Evolutionary conservation across 2,329 filamentous ascomycete genomes (phyloP).

Genomic region (Talaromyces sp.): DNA sequence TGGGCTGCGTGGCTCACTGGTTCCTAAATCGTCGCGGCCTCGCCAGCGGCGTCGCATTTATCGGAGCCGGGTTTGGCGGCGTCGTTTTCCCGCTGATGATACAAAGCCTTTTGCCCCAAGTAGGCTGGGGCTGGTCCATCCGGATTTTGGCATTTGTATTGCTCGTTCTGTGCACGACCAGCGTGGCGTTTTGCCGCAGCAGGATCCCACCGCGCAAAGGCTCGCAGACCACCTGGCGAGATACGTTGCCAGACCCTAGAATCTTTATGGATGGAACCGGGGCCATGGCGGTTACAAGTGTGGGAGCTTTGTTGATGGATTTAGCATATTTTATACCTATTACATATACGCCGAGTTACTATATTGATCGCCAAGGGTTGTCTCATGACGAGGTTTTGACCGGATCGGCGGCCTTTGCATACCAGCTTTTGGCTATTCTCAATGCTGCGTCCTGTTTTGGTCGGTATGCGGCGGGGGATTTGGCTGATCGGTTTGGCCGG

Average conservation of each 20-base stretch:
- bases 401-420: constrained; percentile 17
- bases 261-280: constrained; percentile 18
- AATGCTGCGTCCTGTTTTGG: constrained; percentile 23
- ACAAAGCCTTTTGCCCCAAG: constrained; percentile 20
- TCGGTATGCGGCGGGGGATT: constrained; percentile 18
- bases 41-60: constrained; percentile 31
- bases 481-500: constrained; percentile 23
- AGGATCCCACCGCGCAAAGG: constrained; percentile 13
- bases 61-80: constrained; percentile 28
- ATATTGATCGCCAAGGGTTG: constrained; percentile 13
- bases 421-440: constrained; percentile 21
- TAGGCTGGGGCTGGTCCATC: constrained; percentile 32
- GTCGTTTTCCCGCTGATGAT: constrained; percentile 30
- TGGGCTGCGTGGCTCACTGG: constrained; percentile 30
- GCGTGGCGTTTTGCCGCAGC: constrained; percentile 13
- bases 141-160: constrained; percentile 37
- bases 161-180: constrained; percentile 26
- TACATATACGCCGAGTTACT: constrained; percentile 24
- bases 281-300: constrained; percentile 15
- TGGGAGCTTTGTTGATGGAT: constrained; percentile 22
- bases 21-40: constrained; percentile 30
- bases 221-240: constrained; percentile 14
- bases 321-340: constrained; percentile 24
- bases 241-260: constrained; percentile 16
- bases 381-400: constrained; percentile 7